Percentiles rank a stretch among this genome's conserved stretches.
These are phyloP conservation scores for Xylaria grammica DNA, from an alignment of 495 filamentous ascomycete species.

Conservation along the genomic window DNA sequence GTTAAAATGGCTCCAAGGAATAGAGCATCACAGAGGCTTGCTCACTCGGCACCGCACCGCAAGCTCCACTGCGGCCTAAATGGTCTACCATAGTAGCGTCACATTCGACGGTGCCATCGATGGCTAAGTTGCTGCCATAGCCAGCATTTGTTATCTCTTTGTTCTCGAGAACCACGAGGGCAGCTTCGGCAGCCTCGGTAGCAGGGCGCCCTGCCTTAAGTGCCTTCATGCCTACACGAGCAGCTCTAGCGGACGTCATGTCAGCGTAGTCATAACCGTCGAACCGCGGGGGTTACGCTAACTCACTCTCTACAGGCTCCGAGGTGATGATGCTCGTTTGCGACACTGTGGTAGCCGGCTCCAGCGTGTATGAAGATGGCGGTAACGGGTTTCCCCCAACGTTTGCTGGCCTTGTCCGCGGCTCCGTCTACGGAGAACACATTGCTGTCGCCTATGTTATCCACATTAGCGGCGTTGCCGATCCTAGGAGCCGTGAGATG, in stretches of 20 bases:
- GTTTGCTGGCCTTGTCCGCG: conserved; percentile 25
- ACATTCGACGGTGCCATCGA: conserved; percentile 89
- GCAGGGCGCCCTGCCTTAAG: conserved; percentile 78
- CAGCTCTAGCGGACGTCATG: conserved; percentile 62
- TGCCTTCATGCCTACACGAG: conserved; percentile 76
- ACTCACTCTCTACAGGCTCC: conserved; percentile 84
- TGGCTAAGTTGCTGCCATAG: conserved; percentile 91
- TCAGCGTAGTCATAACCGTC: neutral
- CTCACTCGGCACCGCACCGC: conserved; percentile 87
- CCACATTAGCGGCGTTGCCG: neutral
- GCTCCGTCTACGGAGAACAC: conserved; percentile 31
- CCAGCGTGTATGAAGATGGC: conserved; percentile 97
- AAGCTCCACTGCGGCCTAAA: conserved; percentile 86
- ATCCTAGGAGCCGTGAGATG: neutral
- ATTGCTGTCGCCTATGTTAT: conserved; percentile 9
- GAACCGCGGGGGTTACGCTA: neutral
- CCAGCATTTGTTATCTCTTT: conserved; percentile 95
- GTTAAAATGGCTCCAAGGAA: neutral
- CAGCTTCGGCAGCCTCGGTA: conserved; percentile 90
- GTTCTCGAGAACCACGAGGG: conserved; percentile 86
- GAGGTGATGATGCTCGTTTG: conserved; percentile 84
- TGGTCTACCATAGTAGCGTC: conserved; percentile 94
- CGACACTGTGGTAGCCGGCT: conserved; percentile 87
- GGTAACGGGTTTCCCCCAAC: conserved; percentile 39
- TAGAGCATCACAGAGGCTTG: conserved; percentile 17